Percentiles rank a stretch among this genome's conserved stretches.
These are phyloP conservation scores for Plasmodium fragile DNA, from an alignment of 169 alveolate species.

Conservation along the genomic window DNA sequence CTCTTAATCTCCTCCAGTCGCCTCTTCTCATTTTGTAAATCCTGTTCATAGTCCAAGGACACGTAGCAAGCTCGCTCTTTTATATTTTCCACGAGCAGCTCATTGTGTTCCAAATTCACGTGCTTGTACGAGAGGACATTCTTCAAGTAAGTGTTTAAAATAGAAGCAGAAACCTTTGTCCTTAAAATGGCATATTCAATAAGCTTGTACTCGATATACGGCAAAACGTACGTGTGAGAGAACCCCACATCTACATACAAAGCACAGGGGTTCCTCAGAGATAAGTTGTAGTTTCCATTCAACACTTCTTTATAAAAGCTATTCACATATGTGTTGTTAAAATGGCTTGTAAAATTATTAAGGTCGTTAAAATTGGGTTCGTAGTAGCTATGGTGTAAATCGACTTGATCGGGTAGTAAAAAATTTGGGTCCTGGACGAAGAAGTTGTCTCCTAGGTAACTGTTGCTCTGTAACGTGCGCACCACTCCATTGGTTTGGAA, in stretches of 20 bases:
- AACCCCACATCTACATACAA: slow-evolving; percentile 90
- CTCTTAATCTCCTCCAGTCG: slow-evolving; percentile 29
- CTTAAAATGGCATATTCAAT: slow-evolving; percentile 88
- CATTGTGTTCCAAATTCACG: slow-evolving; percentile 88
- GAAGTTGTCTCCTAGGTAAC: slow-evolving; percentile 52
- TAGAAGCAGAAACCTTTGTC: slow-evolving; percentile 84
- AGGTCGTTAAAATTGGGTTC: slow-evolving; percentile 43
- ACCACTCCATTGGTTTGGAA: neutral
- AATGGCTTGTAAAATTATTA: slow-evolving; percentile 22
- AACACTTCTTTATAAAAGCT: slow-evolving; percentile 25
- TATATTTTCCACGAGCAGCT: slow-evolving; percentile 87
- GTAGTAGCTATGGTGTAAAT: slow-evolving; percentile 32
- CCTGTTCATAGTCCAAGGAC: slow-evolving; percentile 66
- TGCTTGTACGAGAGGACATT: slow-evolving; percentile 85
- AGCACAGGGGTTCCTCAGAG: slow-evolving; percentile 83
- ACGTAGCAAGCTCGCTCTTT: slow-evolving; percentile 81
- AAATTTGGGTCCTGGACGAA: slow-evolving; percentile 51
- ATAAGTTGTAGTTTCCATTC: slow-evolving; percentile 59
- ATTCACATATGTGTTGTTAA: slow-evolving; percentile 35
- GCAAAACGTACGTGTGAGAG: slow-evolving; percentile 86
- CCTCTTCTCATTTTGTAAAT: slow-evolving; percentile 29
- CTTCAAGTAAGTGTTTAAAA: slow-evolving; percentile 86
- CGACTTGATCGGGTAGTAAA: slow-evolving; percentile 44
- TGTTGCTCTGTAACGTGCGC: slow-evolving; percentile 5
- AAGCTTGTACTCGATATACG: slow-evolving; percentile 85